These are phyloP conservation scores for Erodium moschatum DNA, from an alignment of 441 rosid genomes.

Conservation along the genomic window DNA sequence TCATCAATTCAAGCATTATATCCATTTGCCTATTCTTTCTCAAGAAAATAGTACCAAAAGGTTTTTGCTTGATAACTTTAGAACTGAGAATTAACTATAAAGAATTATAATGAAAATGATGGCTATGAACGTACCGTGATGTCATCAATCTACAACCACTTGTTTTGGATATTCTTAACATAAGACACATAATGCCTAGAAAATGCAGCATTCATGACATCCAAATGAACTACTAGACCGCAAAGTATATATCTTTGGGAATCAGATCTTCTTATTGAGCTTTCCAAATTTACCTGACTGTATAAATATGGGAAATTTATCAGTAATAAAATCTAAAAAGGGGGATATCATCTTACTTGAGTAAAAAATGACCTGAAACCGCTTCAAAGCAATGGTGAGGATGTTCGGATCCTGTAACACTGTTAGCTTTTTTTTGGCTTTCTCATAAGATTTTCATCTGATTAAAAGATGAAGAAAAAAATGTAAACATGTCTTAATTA, in stretches of 20 bases:
- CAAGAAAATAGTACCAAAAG: not conserved
- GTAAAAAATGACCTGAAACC: constrained; percentile 63
- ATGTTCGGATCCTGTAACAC: constrained; percentile 85
- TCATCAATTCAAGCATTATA: not conserved
- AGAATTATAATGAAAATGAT: not conserved
- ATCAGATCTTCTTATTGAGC: constrained; percentile 68
- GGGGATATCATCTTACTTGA: constrained; percentile 9
- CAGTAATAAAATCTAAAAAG: constrained; percentile 24
- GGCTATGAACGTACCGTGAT: constrained; percentile 42
- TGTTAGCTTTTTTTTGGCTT: constrained; percentile 82
- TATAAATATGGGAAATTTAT: constrained; percentile 17
- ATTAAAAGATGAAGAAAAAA: constrained; percentile 15
- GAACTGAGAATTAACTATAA: too few species aligned
- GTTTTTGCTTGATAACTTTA: too few species aligned
- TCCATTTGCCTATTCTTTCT: not conserved
- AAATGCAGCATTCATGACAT: constrained; percentile 79
- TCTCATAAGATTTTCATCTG: constrained; percentile 86
- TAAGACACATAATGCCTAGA: constrained; percentile 95
- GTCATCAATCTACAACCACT: constrained; percentile 94
- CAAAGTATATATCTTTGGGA: constrained; percentile 83
- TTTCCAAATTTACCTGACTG: constrained; percentile 94
- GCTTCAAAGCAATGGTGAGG: constrained; percentile 84
- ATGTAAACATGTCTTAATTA: not conserved
- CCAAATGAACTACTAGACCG: constrained; percentile 93
- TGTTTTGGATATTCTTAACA: constrained; percentile 60